Base-by-base conservation (phyloP, 108 stramenopile species). In the Stephanodiscus minutulus region DNA sequence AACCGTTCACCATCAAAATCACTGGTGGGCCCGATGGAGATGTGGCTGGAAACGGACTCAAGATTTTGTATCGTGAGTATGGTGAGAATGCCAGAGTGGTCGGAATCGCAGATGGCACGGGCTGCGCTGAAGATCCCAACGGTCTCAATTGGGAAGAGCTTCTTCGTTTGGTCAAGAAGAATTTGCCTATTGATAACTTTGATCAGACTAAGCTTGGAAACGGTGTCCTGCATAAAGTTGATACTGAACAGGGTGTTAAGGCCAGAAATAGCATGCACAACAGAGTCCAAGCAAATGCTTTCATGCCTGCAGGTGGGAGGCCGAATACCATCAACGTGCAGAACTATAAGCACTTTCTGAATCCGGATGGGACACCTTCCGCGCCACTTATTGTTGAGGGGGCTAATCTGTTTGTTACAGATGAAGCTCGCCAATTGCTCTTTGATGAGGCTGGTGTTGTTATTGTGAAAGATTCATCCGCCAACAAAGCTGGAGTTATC, bases 21-120 rank as follows among this genome's bases (percentile, higher is more conserved):
- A 98, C 97, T 0, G 98, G 98, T 33, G 98, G 98, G 17, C 97
- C 98, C 0, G 97, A 99, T 86, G 98, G 98, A 25, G 98, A 99
- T 69, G 98, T 99, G 3, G 98, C 93, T 61, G 98, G 98, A 13
- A 99, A 99, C 77, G 93, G 97, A 80, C 86, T 99, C 59, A 94
- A 95, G 63, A 98, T 99, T 64, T 73, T 99, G 64, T 61, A 85
- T 70, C 90, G 98, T 1, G 98, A 99, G 58, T 99, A 99, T 73
- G 94, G 95, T n/a, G 88, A 89, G 0, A 96, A 90, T 79, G 95
- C 83, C 36, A 94, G 91, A 63, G 86, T 99, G 69, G 96, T 99
- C 28, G 98, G 97, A 0, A 77, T 99, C 49, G 97, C 97, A 9
- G 98, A 99, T 82, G 91, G 90, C n/a, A 89, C 94, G 8, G 98